phyloP scores from a whole-genome alignment of 2,329 filamentous ascomycete species.

The Aureobasidium sp. region DNA sequence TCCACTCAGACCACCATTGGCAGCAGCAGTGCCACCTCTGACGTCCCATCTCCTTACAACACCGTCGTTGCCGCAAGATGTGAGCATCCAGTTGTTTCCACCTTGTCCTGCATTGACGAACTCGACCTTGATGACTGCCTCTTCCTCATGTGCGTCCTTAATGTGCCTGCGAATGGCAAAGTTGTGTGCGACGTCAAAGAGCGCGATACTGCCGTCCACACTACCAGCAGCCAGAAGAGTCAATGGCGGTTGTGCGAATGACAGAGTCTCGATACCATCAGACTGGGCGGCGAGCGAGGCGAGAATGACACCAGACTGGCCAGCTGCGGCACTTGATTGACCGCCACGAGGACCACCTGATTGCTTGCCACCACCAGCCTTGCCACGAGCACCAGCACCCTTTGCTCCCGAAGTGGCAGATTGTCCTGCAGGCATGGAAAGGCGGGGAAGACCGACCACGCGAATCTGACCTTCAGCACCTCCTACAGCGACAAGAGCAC shows the following conservation, averaged over 20 bases:
- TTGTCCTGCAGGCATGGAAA: constrained; percentile 28
- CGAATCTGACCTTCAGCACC: constrained; percentile 82
- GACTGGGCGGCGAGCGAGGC: constrained; percentile 74
- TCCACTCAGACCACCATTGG: constrained; percentile 63
- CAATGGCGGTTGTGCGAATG: constrained; percentile 55
- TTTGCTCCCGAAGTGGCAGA: constrained; percentile 33
- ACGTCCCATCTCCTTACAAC: constrained; percentile 85
- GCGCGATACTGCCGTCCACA: constrained; percentile 63
- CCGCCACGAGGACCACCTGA: constrained; percentile 32
- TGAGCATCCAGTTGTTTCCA: constrained; percentile 58
- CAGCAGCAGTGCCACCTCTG: constrained; percentile 58
- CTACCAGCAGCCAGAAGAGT: constrained; percentile 56
- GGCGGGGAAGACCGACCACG: constrained; percentile 72
- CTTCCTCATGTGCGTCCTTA: constrained; percentile 75
- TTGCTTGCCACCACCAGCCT: constrained; percentile 41
- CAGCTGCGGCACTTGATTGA: constrained; percentile 36
- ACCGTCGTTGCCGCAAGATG: constrained; percentile 85
- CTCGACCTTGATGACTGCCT: constrained; percentile 85
- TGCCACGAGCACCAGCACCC: constrained; percentile 42
- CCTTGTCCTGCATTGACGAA: constrained; percentile 54
- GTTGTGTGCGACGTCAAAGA: constrained; percentile 79
- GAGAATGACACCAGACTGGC: constrained; percentile 65
- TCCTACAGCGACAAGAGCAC: constrained; percentile 74
- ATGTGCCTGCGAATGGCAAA: constrained; percentile 84
- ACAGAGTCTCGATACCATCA: constrained; percentile 70